Percentiles rank a stretch among this genome's conserved stretches.
Conservation (phyloP, 208 protist genomes). For the Acanthamoeba triangularis region DNA sequence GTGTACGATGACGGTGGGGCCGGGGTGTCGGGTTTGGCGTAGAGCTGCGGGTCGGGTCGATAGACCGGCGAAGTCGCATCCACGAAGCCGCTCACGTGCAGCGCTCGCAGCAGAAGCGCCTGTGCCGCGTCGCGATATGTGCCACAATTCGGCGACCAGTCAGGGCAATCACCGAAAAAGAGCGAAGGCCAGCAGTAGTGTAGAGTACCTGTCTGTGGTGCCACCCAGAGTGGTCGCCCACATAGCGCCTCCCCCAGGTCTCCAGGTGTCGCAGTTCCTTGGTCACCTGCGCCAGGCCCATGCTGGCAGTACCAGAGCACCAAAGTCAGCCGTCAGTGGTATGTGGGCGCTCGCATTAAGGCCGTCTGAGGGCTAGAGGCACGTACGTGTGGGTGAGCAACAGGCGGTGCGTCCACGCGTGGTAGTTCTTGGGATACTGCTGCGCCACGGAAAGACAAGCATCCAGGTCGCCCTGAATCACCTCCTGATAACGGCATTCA, state of each 20-base stretch:
- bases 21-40: neutral
- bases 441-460: slow-evolving; percentile 81
- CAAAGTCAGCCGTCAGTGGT: neutral
- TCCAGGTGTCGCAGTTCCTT: slow-evolving; percentile 70
- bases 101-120: neutral
- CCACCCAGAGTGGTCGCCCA: slow-evolving; percentile 80
- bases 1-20: neutral
- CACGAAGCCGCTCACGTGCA: slow-evolving; percentile 1
- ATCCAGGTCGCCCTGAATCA: slow-evolving; percentile 54
- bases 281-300: slow-evolving; percentile 5
- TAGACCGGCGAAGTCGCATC: neutral
- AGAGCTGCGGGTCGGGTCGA: neutral
- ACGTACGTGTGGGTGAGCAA: slow-evolving; percentile 71
- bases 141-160: neutral
- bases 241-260: slow-evolving; percentile 76
- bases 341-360: neutral
- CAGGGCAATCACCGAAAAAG: neutral
- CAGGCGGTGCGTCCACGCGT: slow-evolving; percentile 83
- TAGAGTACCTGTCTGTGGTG: slow-evolving; percentile 77
- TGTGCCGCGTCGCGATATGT: neutral
- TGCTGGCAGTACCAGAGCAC: neutral
- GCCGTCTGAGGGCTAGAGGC: neutral
- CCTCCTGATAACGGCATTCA: neutral
- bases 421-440: slow-evolving; percentile 85
- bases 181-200: neutral